phyloP scores from a whole-genome alignment of 345 rosid species.

The Firmiana major region DNA sequence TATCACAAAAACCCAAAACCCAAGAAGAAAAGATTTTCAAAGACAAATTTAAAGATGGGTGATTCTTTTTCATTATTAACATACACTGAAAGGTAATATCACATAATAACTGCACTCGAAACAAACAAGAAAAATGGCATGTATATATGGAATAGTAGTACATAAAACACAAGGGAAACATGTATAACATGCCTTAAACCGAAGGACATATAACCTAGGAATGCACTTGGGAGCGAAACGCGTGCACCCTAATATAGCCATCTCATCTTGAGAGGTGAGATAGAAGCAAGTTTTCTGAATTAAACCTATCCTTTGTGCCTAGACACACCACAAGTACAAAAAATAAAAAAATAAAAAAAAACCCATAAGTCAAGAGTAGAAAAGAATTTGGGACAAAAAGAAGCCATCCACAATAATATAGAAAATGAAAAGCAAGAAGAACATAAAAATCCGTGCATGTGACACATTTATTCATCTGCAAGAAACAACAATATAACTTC shows the following conservation, averaged over 20 bases:
- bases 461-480: not conserved
- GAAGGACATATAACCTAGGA: not conserved
- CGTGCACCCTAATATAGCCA: not conserved
- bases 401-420: not conserved
- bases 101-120: not conserved
- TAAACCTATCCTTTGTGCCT: not conserved
- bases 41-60: not conserved
- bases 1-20: not conserved
- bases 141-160: not conserved
- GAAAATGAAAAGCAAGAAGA: not conserved
- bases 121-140: not conserved
- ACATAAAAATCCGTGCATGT: not conserved
- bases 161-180: not conserved
- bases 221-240: constrained; percentile 2
- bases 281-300: not conserved
- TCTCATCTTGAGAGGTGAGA: not conserved
- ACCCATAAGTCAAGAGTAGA: not conserved
- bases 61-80: not conserved
- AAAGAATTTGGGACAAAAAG: not conserved
- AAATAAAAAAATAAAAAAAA: not conserved
- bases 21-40: not conserved
- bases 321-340: not conserved
- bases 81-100: not conserved
- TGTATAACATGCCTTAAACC: not conserved
- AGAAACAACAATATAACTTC: not conserved